Evolutionary conservation across 305 asterid genomes (phyloP).

Genomic region (Solanum chacoense): DNA sequence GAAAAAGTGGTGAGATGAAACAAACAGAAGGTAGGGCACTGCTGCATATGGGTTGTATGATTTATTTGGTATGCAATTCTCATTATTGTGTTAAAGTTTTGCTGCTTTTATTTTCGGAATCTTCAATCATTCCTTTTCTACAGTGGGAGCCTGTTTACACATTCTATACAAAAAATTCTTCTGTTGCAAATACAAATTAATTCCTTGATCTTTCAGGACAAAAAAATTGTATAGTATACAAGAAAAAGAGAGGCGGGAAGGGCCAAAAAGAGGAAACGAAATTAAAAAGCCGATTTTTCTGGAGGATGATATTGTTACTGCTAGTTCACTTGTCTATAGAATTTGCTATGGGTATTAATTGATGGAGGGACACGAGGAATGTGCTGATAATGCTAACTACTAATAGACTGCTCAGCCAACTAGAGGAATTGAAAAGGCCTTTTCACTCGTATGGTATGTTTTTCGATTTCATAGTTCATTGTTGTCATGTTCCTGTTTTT

Average conservation of each 20-base stretch:
- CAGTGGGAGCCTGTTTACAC: constrained; percentile 11
- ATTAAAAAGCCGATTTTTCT: neutral
- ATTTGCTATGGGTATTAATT: constrained; percentile 6
- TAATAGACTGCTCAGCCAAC: constrained; percentile 47
- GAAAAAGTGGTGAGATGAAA: constrained; percentile 19
- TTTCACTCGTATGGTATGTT: constrained; percentile 19
- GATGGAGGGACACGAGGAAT: constrained; percentile 13
- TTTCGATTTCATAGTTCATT: constrained; percentile 11
- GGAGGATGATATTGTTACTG: neutral
- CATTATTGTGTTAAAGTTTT: constrained; percentile 31
- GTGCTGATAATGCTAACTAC: constrained; percentile 11
- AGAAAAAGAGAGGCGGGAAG: neutral
- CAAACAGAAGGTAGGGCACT: constrained; percentile 34
- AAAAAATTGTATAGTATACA: neutral
- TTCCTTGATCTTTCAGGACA: neutral
- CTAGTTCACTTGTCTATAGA: constrained; percentile 5
- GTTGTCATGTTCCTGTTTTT: constrained; percentile 15
- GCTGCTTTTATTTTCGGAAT: constrained; percentile 21
- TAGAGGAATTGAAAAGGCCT: constrained; percentile 7
- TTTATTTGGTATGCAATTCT: constrained; percentile 23
- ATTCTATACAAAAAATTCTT: neutral
- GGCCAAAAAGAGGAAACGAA: neutral
- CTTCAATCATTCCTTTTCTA: constrained; percentile 31
- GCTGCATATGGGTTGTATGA: constrained; percentile 39
- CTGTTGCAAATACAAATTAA: neutral